Percentiles rank a stretch among this genome's conserved stretches.
phyloP scores from a whole-genome alignment of 345 rosid genomes.

The Leavenworthia alabamica region DNA sequence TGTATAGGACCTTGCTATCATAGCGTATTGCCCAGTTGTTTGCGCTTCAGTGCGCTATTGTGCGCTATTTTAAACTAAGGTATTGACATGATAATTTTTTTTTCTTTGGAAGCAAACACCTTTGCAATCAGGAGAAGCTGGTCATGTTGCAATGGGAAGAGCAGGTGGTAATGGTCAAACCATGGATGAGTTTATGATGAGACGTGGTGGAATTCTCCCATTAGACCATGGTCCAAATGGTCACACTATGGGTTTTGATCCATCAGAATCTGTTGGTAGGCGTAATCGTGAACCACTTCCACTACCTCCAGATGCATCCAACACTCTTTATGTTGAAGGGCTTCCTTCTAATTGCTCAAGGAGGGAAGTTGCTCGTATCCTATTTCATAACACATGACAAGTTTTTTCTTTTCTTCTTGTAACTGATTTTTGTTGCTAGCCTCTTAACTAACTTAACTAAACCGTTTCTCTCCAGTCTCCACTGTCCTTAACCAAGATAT shows the following conservation, averaged over 20 bases:
- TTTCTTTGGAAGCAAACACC: conserved; percentile 54
- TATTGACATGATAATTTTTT: conserved; percentile 7
- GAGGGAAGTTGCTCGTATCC: conserved; percentile 97
- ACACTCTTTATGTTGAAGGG: conserved; percentile 79
- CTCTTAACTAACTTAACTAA: not conserved
- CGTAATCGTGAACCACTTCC: conserved; percentile 50
- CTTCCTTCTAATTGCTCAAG: conserved; percentile 69
- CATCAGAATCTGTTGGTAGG: conserved; percentile 41
- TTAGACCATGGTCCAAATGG: conserved; percentile 46
- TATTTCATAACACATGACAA: not conserved
- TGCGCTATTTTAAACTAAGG: too few species aligned
- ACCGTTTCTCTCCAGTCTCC: not conserved
- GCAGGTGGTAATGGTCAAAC: conserved; percentile 35
- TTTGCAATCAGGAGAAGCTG: conserved; percentile 54
- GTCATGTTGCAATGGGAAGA: conserved; percentile 41
- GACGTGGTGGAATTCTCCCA: conserved; percentile 40
- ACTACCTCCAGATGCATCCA: conserved; percentile 80
- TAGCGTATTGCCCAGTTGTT: too few species aligned
- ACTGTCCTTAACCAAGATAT: conserved; percentile 34
- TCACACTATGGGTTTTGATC: conserved; percentile 40
- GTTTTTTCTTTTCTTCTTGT: not conserved
- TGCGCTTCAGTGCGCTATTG: too few species aligned
- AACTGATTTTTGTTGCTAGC: not conserved
- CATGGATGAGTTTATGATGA: conserved; percentile 36
- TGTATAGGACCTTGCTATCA: too few species aligned